Base-by-base conservation (phyloP, 1,139 yeast genomes). In the Arxiozyma heterogenica region DNA sequence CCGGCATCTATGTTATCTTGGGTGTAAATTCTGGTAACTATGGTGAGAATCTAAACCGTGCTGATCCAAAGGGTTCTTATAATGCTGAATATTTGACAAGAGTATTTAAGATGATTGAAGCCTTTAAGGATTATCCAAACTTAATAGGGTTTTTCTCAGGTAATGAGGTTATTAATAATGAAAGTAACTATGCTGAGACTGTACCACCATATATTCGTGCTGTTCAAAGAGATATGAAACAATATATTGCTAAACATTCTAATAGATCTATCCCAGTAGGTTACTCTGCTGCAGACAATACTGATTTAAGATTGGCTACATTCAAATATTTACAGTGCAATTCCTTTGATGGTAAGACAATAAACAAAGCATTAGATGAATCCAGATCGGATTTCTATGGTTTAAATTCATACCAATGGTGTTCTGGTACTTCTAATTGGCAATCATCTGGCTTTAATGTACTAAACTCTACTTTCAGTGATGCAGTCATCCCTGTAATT, bases 81-180 rank as follows among this genome's bases (percentile, higher is more conserved):
- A 83, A 80, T 66, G 72, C 79, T 39, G 78, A 75, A 50, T 86
- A 88, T 67, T 74, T 86, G 66, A 72, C 80, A 51, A 84, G 93
- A 66, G 88, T 89, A 60, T 88, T 91, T 70, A 79, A 78, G 55
- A 84, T 90, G 59, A 84, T 90, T 61, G 96, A 91, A 66, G 85
- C 84, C 55, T 86, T 91, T 73, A 82, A 84, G 64, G 77, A 82
- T 63, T 91, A 87, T 72, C 83, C 95, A 55, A 91, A 91, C 68
- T 77, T 88, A 17, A 73, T 90, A 58, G 98, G 96, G n/a, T 89
- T 89, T 75, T 84, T 91, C 67, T 83, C 95, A 48, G 97, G 97
- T 65, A 91, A 91, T 69, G 97, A 91, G 75, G 86, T 91, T 57
- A 84, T 93, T 65, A 90, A 91, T 70, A 91, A 90, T 62, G 83